Percentiles rank a stretch among this genome's conserved stretches.
Conservation (phyloP, 1,139 yeast species). For the Oligophagozyma castellii region DNA sequence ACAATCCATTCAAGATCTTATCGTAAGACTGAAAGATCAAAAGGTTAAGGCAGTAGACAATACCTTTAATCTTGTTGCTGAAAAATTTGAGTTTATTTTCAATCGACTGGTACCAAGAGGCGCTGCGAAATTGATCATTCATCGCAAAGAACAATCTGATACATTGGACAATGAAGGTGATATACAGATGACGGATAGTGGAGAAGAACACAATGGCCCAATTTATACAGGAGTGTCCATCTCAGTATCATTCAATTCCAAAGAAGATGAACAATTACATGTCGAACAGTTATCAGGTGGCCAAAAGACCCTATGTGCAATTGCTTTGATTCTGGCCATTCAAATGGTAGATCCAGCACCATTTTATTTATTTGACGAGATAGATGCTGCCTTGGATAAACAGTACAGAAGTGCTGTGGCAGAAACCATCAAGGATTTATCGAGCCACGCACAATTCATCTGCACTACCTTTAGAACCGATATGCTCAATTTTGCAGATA, state of each 20-base stretch:
- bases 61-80: constrained; percentile 78
- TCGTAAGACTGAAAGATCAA: constrained; percentile 63
- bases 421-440: constrained; percentile 48
- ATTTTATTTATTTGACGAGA: constrained; percentile 87
- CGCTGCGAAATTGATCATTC: constrained; percentile 59
- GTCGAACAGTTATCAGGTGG: constrained; percentile 94
- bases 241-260: constrained; percentile 81
- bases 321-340: constrained; percentile 83
- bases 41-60: constrained; percentile 70
- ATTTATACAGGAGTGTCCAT: constrained; percentile 74
- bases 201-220: constrained; percentile 30
- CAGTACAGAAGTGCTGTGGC: constrained; percentile 90
- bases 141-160: constrained; percentile 7
- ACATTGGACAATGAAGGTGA: constrained; percentile 12
- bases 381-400: constrained; percentile 89
- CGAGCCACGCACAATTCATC: constrained; percentile 69
- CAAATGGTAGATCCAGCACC: constrained; percentile 97
- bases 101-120: constrained; percentile 77
- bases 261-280: constrained; percentile 71
- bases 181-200: constrained; percentile 12
- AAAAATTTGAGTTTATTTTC: constrained; percentile 61
- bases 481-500: constrained; percentile 76
- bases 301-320: constrained; percentile 88
- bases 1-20: constrained; percentile 58
- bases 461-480: constrained; percentile 95